A percentile compares a stretch with the other conserved stretches of the same genome.
Conservation (phyloP, 176 grass and related monocot species). For the Hsuehochloa calcarea region DNA sequence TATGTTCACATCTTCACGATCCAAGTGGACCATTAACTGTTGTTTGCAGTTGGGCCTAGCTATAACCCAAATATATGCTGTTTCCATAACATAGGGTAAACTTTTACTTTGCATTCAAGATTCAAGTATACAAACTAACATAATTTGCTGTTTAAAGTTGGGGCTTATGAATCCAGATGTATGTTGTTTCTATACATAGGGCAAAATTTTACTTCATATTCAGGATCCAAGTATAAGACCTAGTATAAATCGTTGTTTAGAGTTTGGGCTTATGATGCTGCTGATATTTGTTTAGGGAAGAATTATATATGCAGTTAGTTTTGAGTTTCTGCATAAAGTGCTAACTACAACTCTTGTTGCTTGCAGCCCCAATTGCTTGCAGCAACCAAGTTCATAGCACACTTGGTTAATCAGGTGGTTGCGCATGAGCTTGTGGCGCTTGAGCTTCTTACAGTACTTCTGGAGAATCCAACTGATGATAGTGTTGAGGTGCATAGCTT, state of each 20-base stretch:
- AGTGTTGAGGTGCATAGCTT: slow-evolving; percentile 70
- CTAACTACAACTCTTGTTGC: slow-evolving; percentile 16
- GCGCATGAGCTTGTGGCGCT: slow-evolving; percentile 73
- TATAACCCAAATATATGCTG: background rate
- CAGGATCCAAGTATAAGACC: background rate
- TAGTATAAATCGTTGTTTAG: background rate
- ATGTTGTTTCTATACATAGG: background rate
- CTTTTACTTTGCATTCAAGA: background rate
- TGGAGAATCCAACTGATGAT: slow-evolving; percentile 97
- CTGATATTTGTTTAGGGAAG: background rate
- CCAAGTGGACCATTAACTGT: background rate
- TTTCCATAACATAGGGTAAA: background rate
- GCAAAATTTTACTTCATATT: background rate
- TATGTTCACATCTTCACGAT: background rate
- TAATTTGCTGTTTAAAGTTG: background rate
- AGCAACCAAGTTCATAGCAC: slow-evolving; percentile 94
- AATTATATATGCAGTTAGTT: slow-evolving; percentile 7
- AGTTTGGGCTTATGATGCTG: background rate
- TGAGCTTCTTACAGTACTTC: slow-evolving; percentile 86
- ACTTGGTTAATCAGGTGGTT: slow-evolving; percentile 96
- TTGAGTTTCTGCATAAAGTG: background rate
- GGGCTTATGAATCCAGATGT: background rate
- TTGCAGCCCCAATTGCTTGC: slow-evolving; percentile 90
- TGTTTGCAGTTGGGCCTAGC: background rate
- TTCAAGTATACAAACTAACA: background rate